phyloP scores from a whole-genome alignment of 2,329 filamentous ascomycete genomes.

The Zymoseptoria ardabiliae region DNA sequence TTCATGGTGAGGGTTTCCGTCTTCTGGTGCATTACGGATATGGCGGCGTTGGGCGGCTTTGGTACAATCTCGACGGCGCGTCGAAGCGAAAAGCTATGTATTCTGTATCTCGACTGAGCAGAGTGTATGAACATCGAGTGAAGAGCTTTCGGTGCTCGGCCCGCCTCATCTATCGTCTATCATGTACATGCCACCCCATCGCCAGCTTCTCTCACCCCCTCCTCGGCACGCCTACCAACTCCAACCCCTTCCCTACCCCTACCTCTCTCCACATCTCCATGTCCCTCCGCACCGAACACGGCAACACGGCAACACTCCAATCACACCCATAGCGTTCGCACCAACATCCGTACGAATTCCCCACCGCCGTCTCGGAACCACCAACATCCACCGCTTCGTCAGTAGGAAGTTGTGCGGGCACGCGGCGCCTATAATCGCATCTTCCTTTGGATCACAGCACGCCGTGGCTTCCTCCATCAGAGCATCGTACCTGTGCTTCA shows the following conservation, averaged over 20 bases:
- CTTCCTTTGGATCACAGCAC: not conserved
- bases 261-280: constrained; percentile 10
- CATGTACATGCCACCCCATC: too few species aligned
- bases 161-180: too few species aligned
- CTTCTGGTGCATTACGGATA: too few species aligned
- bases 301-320: constrained; percentile 26
- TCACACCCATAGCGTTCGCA: constrained; percentile 33
- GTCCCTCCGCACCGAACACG: constrained; percentile 11
- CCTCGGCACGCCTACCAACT: constrained; percentile 10
- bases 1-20: too few species aligned
- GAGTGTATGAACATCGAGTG: too few species aligned
- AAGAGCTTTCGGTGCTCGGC: too few species aligned
- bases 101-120: too few species aligned
- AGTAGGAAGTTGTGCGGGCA: constrained; percentile 31
- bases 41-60: too few species aligned
- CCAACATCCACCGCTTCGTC: constrained; percentile 28
- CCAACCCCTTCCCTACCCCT: constrained; percentile 11
- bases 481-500: not conserved
- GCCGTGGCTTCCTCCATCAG: not conserved
- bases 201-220: too few species aligned
- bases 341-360: constrained; percentile 19
- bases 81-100: too few species aligned
- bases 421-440: constrained; percentile 11
- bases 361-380: constrained; percentile 29
- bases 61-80: too few species aligned